These are phyloP conservation scores for Suillus clintonianus DNA, from an alignment of 768 basidiomycete genomes.

Conservation along the genomic window DNA sequence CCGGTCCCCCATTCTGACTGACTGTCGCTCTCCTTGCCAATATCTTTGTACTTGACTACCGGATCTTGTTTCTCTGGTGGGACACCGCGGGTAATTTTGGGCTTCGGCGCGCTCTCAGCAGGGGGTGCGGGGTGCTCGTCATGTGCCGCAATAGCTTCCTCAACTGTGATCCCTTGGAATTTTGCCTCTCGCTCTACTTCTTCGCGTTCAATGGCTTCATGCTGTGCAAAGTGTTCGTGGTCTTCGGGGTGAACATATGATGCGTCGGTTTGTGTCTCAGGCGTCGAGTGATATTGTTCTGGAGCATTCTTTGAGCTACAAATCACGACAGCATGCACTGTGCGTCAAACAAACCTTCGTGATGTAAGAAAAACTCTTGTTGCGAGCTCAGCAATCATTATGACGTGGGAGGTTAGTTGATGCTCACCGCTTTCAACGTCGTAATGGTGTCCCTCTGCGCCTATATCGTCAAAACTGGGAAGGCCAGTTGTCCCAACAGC, in stretches of 20 bases:
- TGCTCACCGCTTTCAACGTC: constrained; percentile 84
- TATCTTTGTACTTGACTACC: constrained; percentile 56
- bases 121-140: constrained; percentile 35
- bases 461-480: constrained; percentile 81
- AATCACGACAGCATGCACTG: not conserved
- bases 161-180: constrained; percentile 79
- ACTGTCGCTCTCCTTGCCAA: constrained; percentile 50
- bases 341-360: constrained; percentile 69
- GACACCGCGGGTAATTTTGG: constrained; percentile 55
- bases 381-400: not conserved
- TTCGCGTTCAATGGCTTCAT: constrained; percentile 79
- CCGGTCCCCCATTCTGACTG: constrained; percentile 76
- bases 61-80: constrained; percentile 78
- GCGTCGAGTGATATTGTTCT: constrained; percentile 94
- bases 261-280: constrained; percentile 96
- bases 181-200: constrained; percentile 85
- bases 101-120: constrained; percentile 33
- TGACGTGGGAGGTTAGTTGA: not conserved
- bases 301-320: not conserved
- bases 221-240: constrained; percentile 87
- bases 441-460: constrained; percentile 92
- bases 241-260: constrained; percentile 94
- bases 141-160: constrained; percentile 64
- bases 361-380: constrained; percentile 91
- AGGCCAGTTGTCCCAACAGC: constrained; percentile 72